Conservation (phyloP, 2,329 filamentous ascomycete genomes). For the Penicillium sp. region DNA sequence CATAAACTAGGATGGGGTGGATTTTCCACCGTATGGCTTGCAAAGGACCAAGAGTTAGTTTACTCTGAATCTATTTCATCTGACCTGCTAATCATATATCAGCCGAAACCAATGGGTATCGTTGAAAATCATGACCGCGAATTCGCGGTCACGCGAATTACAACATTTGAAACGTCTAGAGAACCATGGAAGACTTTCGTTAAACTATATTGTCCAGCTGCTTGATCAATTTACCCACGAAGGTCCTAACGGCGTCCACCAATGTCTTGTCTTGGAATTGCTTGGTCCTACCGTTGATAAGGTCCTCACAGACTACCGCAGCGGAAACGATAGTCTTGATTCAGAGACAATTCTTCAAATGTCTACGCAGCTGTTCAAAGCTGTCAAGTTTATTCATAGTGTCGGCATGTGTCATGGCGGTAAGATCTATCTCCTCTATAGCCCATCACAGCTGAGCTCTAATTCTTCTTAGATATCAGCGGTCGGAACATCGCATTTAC, state of each 20-base stretch:
- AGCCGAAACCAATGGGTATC: conserved; percentile 26
- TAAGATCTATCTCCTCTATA: conserved; percentile 11
- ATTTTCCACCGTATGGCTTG: conserved; percentile 46
- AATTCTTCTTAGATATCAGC: conserved; percentile 23
- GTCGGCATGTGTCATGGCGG: conserved; percentile 29
- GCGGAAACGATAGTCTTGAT: conserved; percentile 17
- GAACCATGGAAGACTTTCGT: conserved; percentile 11
- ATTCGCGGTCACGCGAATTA: conserved; percentile 18
- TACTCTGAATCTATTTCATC: not conserved
- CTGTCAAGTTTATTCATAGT: conserved; percentile 25
- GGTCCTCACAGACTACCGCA: conserved; percentile 20
- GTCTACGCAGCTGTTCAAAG: conserved; percentile 24
- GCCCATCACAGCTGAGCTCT: not conserved
- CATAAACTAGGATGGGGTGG: conserved; percentile 45
- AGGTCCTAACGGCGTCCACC: conserved; percentile 34
- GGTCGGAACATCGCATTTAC: conserved; percentile 26
- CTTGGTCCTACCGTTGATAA: conserved; percentile 27
- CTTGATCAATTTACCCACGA: conserved; percentile 28
- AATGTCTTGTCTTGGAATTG: conserved; percentile 33
- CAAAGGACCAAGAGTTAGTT: conserved; percentile 28
- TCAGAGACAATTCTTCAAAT: conserved; percentile 24
- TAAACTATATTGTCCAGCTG: conserved; percentile 26
- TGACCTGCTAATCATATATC: conserved; percentile 12
- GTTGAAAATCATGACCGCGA: conserved; percentile 32
- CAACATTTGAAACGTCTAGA: conserved; percentile 14